Conservation (phyloP, 2,329 filamentous ascomycete genomes). For the Exophiala bonariae region DNA sequence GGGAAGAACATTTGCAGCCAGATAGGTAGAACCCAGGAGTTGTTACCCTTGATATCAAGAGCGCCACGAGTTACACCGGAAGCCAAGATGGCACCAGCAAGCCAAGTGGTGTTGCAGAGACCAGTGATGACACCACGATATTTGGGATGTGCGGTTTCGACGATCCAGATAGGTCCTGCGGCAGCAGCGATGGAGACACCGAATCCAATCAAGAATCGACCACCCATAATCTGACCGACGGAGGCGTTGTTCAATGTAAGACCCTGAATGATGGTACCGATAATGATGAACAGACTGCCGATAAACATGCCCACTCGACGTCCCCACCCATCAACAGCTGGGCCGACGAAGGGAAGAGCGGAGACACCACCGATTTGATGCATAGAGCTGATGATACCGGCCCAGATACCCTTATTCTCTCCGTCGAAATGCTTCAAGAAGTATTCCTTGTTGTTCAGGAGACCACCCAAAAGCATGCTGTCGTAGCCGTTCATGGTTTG, state of each 20-base stretch:
- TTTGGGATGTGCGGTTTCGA: constrained; percentile 63
- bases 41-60: constrained; percentile 30
- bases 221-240: constrained; percentile 56
- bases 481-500: constrained; percentile 61
- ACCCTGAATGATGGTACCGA: constrained; percentile 53
- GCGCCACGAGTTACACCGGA: constrained; percentile 55
- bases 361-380: constrained; percentile 49
- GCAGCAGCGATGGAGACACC: constrained; percentile 61
- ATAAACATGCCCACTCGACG: constrained; percentile 58
- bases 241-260: constrained; percentile 40
- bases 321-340: constrained; percentile 49
- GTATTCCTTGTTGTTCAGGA: constrained; percentile 47
- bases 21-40: constrained; percentile 61
- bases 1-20: constrained; percentile 51
- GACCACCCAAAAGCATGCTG: constrained; percentile 56
- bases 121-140: constrained; percentile 63
- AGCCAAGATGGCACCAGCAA: constrained; percentile 54
- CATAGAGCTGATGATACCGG: constrained; percentile 47
- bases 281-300: constrained; percentile 53
- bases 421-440: constrained; percentile 47
- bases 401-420: constrained; percentile 43
- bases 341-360: constrained; percentile 49
- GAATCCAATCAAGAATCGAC: constrained; percentile 56
- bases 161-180: constrained; percentile 63
- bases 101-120: constrained; percentile 55